These are phyloP conservation scores for Aspergillus sclerotioniger DNA, from an alignment of 495 filamentous ascomycete genomes.

Conservation along the genomic window DNA sequence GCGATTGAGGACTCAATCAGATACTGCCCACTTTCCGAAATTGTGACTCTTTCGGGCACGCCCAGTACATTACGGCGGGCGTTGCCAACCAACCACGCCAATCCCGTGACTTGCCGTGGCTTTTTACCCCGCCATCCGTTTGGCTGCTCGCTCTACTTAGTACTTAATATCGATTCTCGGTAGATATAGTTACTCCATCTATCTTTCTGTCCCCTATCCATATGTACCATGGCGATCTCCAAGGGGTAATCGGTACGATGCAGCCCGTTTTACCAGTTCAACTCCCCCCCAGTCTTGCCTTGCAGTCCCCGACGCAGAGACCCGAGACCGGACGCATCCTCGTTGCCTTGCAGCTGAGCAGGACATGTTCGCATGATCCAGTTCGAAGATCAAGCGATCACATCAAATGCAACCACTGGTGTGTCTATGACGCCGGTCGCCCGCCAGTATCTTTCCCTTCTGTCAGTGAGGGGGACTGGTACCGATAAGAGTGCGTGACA, in stretches of 20 bases:
- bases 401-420: background rate
- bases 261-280: background rate
- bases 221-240: background rate
- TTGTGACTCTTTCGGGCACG: slow-evolving; percentile 27
- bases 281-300: background rate
- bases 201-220: background rate
- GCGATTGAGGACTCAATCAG: slow-evolving; percentile 17
- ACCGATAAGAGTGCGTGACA: background rate
- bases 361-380: slow-evolving; percentile 6
- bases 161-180: no score
- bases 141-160: background rate
- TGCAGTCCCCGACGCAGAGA: background rate
- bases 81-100: slow-evolving; percentile 14
- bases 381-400: background rate
- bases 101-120: slow-evolving; percentile 21
- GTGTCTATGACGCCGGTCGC: background rate
- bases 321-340: background rate
- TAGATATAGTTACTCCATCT: no score
- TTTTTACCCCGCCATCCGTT: slow-evolving; percentile 20
- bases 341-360: background rate
- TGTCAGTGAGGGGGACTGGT: background rate
- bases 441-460: background rate
- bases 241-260: background rate
- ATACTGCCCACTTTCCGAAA: slow-evolving; percentile 23
- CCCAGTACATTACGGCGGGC: slow-evolving; percentile 21